Evolutionary conservation across 73 alveolate species (phyloP), one percentile per base, ranked within the genome.

Genomic region (Uronychia setigera): DNA sequence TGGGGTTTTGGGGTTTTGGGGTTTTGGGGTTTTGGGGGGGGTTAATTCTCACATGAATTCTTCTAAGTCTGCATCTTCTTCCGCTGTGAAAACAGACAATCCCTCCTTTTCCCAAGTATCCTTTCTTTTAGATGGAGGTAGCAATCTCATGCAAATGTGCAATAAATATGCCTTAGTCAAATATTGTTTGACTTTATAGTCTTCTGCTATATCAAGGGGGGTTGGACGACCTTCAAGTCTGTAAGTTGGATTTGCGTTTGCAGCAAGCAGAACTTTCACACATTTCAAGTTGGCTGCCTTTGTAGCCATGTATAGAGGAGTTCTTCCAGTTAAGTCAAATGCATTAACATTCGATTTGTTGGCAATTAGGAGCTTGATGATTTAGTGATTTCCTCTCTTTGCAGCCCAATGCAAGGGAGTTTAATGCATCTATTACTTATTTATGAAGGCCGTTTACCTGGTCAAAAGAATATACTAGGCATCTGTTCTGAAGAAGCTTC

Each of bases 331-430:
- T 31, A 80, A 13, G 83, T 90, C 95, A 30, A 77, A 74, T 28
- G 87, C 84, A 33, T 85, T 76, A 0, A 90, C 60, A 35, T 80
- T 29, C 27, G 85, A 33, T 0, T 87, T 80, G 1, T 1, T 26
- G n/a, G 1, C n/a, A 0, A 85, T 26, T 11, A 85, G 60, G 13
- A 35, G n/a, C 59, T 46, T 35, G 5, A 78, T 32, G 19, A 78
- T 46, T 31, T 78, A 59, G 25, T 28, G 0, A 26, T 77, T 32
- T 32, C 79, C 59, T 29, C 91, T 33, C n/a, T 77, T 76, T 0
- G 86, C 86, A 9, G 91, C 91, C 91, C 91, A 85, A 32, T 85
- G 91, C 29, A 85, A 59, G 9, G 91, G 78, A 26, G 91, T 85
- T 58, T 77, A 80, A 29, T 57, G 35, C 31, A 77, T 32, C 46